Evolutionary conservation across 306 rosid species (phyloP).

Genomic region (Chamaecrista fasciculata): DNA sequence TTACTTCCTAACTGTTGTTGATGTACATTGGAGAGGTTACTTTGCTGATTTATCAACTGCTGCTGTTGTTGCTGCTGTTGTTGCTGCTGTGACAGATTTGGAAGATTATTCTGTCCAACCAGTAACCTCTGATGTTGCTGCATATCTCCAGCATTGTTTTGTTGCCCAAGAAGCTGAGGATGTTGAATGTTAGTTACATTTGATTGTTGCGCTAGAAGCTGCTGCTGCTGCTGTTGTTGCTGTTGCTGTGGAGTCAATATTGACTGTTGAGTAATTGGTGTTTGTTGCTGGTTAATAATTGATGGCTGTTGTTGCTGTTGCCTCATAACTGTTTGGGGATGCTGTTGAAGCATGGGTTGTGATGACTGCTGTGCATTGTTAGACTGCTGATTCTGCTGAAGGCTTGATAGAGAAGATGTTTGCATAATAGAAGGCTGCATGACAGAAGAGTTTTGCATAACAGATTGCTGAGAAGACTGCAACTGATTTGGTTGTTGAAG

Average conservation of each 20-base stretch:
- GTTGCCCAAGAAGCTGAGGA: slow-evolving; percentile 62
- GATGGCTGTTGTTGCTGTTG: slow-evolving; percentile 66
- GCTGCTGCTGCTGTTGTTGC: slow-evolving; percentile 58
- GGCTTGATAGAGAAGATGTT: slow-evolving; percentile 52
- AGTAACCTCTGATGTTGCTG: slow-evolving; percentile 72
- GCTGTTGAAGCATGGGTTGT: slow-evolving; percentile 77
- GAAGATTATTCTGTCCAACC: slow-evolving; percentile 61
- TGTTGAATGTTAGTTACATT: slow-evolving; percentile 64
- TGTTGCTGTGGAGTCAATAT: slow-evolving; percentile 59
- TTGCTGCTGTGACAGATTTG: slow-evolving; percentile 59
- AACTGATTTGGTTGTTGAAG: slow-evolving; percentile 67
- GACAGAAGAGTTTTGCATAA: slow-evolving; percentile 50
- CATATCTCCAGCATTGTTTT: slow-evolving; percentile 68
- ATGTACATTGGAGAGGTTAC: slow-evolving; percentile 62
- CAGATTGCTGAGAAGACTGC: slow-evolving; percentile 80
- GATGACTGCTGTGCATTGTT: slow-evolving; percentile 62
- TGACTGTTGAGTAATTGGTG: slow-evolving; percentile 58
- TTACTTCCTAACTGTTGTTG: slow-evolving; percentile 79
- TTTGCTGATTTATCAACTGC: slow-evolving; percentile 76
- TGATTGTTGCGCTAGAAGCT: slow-evolving; percentile 60
- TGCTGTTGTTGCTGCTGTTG: slow-evolving; percentile 50
- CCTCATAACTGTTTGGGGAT: slow-evolving; percentile 66
- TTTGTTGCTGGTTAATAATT: slow-evolving; percentile 65
- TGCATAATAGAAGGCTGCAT: slow-evolving; percentile 53
- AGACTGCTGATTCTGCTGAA: slow-evolving; percentile 74